These are phyloP conservation scores for Botrytis hyacinthi DNA, from an alignment of 2,329 filamentous ascomycete genomes.

Conservation along the genomic window DNA sequence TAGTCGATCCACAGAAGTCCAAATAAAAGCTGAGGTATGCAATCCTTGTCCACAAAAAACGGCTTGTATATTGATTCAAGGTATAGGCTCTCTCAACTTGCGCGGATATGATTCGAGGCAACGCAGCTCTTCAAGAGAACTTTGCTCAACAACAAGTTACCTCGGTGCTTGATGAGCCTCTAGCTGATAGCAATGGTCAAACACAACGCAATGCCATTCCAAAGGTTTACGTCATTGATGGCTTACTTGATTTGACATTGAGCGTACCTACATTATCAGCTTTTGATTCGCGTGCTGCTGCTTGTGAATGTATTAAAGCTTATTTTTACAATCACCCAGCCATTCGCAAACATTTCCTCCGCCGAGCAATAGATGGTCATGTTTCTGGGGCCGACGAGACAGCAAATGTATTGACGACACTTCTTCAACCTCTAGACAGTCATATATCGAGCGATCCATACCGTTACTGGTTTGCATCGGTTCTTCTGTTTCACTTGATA, in stretches of 20 bases:
- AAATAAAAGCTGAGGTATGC: constrained; percentile 75
- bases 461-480: constrained; percentile 83
- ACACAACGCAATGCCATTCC: constrained; percentile 50
- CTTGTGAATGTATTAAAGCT: constrained; percentile 86
- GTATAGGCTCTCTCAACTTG: constrained; percentile 74
- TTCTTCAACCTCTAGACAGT: constrained; percentile 65
- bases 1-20: constrained; percentile 65
- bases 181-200: constrained; percentile 42
- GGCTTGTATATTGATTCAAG: constrained; percentile 24
- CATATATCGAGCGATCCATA: constrained; percentile 75
- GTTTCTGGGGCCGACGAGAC: constrained; percentile 73
- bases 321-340: constrained; percentile 82
- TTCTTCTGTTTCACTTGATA: constrained; percentile 81
- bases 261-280: constrained; percentile 63
- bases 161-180: constrained; percentile 50
- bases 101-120: constrained; percentile 83
- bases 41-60: constrained; percentile 6
- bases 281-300: constrained; percentile 79
- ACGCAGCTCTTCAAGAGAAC: constrained; percentile 75
- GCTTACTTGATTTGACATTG: constrained; percentile 78
- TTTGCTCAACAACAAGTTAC: constrained; percentile 85
- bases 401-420: constrained; percentile 81
- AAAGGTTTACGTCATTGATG: constrained; percentile 88
- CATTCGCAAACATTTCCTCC: constrained; percentile 81
- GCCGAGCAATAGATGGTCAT: constrained; percentile 86